Evolutionary conservation across 2,329 filamentous ascomycete species (phyloP), one percentile per base, ranked within the genome.

Genomic region (Penicillium sp.): DNA sequence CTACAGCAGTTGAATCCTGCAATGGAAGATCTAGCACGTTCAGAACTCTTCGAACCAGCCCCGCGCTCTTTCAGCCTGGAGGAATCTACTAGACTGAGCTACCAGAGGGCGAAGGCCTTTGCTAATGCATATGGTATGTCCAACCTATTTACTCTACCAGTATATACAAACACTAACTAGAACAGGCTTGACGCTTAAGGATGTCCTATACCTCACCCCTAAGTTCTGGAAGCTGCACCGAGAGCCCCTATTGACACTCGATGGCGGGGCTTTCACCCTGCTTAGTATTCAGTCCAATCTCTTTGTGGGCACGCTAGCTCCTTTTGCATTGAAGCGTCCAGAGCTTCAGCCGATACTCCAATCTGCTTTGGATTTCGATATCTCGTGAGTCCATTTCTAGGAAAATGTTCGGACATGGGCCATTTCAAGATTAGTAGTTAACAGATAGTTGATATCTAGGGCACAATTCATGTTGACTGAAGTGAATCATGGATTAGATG

Each of bases 401-500:
- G 19, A 23, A 40, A 40, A 2, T 41, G 12, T 46, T 19, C 17
- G 2, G 4, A 13, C 6, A 5, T 2, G 3, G 8, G 6, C 1
- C 8, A 37, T 25, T 13, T 15, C 7, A 27, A 19, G 3, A 12
- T 21, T 21, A 4, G 12, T 1, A 38, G 13, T 17, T 46, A 12
- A 54, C 21, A 12, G 8, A 3, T 6, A 19, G 19, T 8, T 12
- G 15, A 41, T 41, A 45, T 13, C 5, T 5, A 69, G 62, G 8
- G 55, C 60, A 9, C 67, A 75, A 47, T 79, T 75, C 52, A 67
- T 78, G 66, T 65, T 78, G 2, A 78, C 75, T 0, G 75, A 79
- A 54, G 55, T 77, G 6, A 73, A 73, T 1, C 75, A 77, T 54
- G 75, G 76, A 1, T 63, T 77, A 4, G 75, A 78, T 58, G 74